These are phyloP conservation scores for Cystofilobasidium bisporidii DNA, from an alignment of 768 basidiomycete genomes.

Conservation along the genomic window DNA sequence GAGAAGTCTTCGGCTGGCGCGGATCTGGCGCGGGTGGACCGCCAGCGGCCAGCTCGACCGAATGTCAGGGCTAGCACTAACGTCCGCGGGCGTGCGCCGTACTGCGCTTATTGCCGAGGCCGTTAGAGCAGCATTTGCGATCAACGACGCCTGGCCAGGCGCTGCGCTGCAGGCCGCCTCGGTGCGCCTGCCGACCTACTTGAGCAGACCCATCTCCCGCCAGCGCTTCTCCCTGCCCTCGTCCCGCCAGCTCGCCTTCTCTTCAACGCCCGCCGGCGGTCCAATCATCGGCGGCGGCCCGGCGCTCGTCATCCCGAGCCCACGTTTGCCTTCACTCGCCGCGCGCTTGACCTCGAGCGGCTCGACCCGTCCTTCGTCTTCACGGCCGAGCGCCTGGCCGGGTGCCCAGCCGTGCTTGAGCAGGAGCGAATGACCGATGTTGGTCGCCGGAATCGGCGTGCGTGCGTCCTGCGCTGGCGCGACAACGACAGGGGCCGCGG, in stretches of 20 bases:
- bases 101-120: too few relatives aligned
- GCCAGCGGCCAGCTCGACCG: too few relatives aligned
- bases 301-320: constrained; percentile 14
- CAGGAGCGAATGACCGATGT: constrained; percentile 60
- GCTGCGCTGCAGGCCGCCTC: too few relatives aligned
- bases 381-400: constrained; percentile 47
- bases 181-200: not conserved
- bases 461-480: not conserved
- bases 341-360: constrained; percentile 4
- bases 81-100: too few relatives aligned
- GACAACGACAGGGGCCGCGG: not conserved
- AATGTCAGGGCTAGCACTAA: too few relatives aligned
- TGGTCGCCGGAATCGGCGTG: constrained; percentile 49
- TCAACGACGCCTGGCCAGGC: too few relatives aligned
- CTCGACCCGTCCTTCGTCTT: constrained; percentile 10
- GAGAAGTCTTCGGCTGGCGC: too few relatives aligned
- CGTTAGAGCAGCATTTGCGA: too few relatives aligned
- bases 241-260: constrained; percentile 19
- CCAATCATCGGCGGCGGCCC: not conserved
- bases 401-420: constrained; percentile 70
- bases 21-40: too few relatives aligned
- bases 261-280: not conserved
- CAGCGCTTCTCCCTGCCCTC: constrained; percentile 22
- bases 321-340: constrained; percentile 17
- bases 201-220: constrained; percentile 9